Percentiles rank a stretch among this genome's conserved stretches.
These are phyloP conservation scores for Sarcodon aspratus DNA, from an alignment of 768 basidiomycete species.

Conservation along the genomic window DNA sequence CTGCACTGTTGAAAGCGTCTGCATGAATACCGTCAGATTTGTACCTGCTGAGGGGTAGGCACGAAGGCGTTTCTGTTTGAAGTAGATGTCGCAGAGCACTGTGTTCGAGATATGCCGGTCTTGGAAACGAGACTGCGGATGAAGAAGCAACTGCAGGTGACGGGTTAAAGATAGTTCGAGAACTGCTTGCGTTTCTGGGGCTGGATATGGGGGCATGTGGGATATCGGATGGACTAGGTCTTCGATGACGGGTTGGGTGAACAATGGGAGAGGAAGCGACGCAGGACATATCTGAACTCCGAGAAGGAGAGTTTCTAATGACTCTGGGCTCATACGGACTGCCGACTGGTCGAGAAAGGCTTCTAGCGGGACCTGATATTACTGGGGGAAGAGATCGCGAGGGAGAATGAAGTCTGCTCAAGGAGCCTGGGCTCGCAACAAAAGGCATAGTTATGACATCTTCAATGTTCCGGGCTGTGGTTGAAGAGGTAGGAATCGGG, in stretches of 20 bases:
- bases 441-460: conserved; percentile 55
- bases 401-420: conserved; percentile 2
- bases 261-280: conserved; percentile 18
- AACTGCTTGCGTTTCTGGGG: conserved; percentile 8
- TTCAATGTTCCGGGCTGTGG: conserved; percentile 49
- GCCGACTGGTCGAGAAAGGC: background rate
- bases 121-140: conserved; percentile 35
- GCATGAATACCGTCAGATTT: conserved; percentile 5
- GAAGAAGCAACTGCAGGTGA: conserved; percentile 18
- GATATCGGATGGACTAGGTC: conserved; percentile 17
- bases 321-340: background rate
- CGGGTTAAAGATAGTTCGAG: conserved; percentile 13
- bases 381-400: conserved; percentile 7
- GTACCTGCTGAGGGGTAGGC: conserved; percentile 17
- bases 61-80: conserved; percentile 38
- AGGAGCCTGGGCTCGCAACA: conserved; percentile 4
- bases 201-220: background rate
- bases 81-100: conserved; percentile 64
- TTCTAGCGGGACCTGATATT: conserved; percentile 9
- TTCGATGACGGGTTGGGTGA: conserved; percentile 34
- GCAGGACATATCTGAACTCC: conserved; percentile 14
- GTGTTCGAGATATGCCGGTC: conserved; percentile 68
- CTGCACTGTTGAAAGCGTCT: conserved; percentile 5
- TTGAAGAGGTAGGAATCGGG: conserved; percentile 44
- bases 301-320: background rate